Conservation (phyloP, 352 stramenopile genomes). For the Globisporangium sylvaticum region DNA sequence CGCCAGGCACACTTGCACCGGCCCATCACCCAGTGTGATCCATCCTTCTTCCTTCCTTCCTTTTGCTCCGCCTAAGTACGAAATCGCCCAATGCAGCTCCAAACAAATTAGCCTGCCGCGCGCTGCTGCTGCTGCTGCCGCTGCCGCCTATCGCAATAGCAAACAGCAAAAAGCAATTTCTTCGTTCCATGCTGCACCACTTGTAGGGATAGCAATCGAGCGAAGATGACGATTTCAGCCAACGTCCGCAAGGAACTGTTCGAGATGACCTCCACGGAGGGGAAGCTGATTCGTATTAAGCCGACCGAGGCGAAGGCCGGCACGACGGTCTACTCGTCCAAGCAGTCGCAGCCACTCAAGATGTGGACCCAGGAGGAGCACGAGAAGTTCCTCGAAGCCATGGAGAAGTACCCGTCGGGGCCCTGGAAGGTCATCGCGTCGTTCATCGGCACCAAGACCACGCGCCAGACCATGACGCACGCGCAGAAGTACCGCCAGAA, state of each 20-base stretch:
- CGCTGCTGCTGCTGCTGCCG: constrained; percentile 3
- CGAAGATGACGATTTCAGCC: constrained; percentile 79
- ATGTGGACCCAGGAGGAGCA: constrained; percentile 87
- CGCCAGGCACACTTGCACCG: not conserved
- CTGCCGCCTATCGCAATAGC: not conserved
- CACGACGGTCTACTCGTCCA: constrained; percentile 81
- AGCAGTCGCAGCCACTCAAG: constrained; percentile 79
- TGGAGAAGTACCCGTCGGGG: constrained; percentile 82
- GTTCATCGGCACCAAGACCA: constrained; percentile 81
- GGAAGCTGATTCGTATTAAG: constrained; percentile 83
- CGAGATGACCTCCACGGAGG: constrained; percentile 74
- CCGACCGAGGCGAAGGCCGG: constrained; percentile 79
- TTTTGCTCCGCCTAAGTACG: constrained; percentile 40
- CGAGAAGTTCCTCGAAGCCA: constrained; percentile 81
- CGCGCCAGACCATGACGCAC: constrained; percentile 92
- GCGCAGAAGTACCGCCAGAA: constrained; percentile 85
- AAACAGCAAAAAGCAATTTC: constrained; percentile 16
- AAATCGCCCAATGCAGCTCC: constrained; percentile 19
- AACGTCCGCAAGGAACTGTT: constrained; percentile 86
- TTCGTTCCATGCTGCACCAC: constrained; percentile 16
- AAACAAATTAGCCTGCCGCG: constrained; percentile 3
- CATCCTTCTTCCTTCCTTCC: constrained; percentile 23
- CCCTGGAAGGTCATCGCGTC: constrained; percentile 82
- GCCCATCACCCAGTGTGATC: constrained; percentile 22
- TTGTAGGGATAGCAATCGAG: constrained; percentile 5